Percentiles rank a stretch among this genome's conserved stretches.
These are phyloP conservation scores for Xylaria castorea DNA, from an alignment of 495 filamentous ascomycete genomes.

Conservation along the genomic window DNA sequence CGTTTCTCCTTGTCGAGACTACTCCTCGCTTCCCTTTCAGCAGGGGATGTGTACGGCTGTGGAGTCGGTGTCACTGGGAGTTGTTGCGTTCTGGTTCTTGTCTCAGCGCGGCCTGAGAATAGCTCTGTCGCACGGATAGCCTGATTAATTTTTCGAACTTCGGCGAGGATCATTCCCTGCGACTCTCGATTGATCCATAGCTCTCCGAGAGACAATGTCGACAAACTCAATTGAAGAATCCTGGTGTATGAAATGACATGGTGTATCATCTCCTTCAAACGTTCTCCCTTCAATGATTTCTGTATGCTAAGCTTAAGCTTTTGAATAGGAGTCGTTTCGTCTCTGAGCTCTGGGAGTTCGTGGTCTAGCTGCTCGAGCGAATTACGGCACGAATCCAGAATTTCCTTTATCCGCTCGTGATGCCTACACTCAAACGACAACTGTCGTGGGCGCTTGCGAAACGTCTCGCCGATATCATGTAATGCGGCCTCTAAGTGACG, in stretches of 20 bases:
- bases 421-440: constrained; percentile 34
- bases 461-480: constrained; percentile 19
- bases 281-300: constrained; percentile 28
- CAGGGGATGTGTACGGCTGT: not conserved
- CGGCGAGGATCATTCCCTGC: constrained; percentile 33
- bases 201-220: constrained; percentile 30
- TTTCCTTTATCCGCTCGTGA: constrained; percentile 30
- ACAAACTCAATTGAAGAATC: constrained; percentile 35
- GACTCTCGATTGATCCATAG: constrained; percentile 32
- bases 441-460: constrained; percentile 27
- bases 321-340: constrained; percentile 21
- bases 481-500: constrained; percentile 19
- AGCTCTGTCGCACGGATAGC: constrained; percentile 26
- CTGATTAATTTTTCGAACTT: constrained; percentile 33
- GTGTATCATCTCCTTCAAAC: constrained; percentile 27
- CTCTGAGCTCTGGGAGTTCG: constrained; percentile 33
- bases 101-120: constrained; percentile 14
- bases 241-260: constrained; percentile 33
- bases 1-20: constrained; percentile 29
- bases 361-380: constrained; percentile 24
- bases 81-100: not conserved
- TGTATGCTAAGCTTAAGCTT: constrained; percentile 27
- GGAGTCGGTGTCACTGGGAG: not conserved
- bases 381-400: constrained; percentile 29
- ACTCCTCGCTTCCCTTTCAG: constrained; percentile 21